Percentiles rank a stretch among this genome's conserved stretches.
These are phyloP conservation scores for Calonectria leucothoes DNA, from an alignment of 2,329 filamentous ascomycete genomes.

Conservation along the genomic window DNA sequence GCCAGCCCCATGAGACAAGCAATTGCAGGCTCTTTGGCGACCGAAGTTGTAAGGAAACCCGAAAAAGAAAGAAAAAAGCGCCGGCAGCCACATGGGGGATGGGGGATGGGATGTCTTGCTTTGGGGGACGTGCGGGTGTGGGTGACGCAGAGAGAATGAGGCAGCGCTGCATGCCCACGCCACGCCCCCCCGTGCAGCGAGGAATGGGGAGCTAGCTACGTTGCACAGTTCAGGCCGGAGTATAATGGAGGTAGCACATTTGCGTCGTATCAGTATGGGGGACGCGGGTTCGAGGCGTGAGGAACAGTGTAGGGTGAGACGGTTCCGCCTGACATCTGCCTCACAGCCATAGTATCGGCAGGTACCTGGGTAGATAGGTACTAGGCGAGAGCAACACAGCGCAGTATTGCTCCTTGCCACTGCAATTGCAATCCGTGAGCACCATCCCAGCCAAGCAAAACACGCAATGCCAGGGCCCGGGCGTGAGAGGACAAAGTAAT, in stretches of 20 bases:
- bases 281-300: slow-evolving; percentile 1
- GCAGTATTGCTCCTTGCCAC: not conserved
- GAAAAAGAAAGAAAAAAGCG: slow-evolving; percentile 17
- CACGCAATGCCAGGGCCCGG: not conserved
- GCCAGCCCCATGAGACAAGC: not conserved
- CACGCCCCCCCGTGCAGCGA: slow-evolving; percentile 8
- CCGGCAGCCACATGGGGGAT: slow-evolving; percentile 32
- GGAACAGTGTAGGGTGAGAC: slow-evolving; percentile 3
- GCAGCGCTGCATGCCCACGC: slow-evolving; percentile 3
- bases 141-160: slow-evolving; percentile 17
- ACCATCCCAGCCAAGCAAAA: not conserved
- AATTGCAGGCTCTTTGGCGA: not conserved
- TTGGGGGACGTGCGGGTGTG: slow-evolving; percentile 27
- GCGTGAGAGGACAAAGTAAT: not conserved
- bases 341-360: not conserved
- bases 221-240: slow-evolving; percentile 7
- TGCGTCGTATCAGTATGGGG: slow-evolving; percentile 2
- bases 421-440: not conserved
- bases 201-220: not conserved
- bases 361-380: not conserved
- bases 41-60: not conserved
- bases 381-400: not conserved
- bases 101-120: slow-evolving; percentile 39
- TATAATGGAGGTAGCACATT: not conserved
- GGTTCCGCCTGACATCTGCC: not conserved